These are phyloP conservation scores for Achaetomiella virescens DNA, from an alignment of 495 filamentous ascomycete genomes.

Conservation along the genomic window DNA sequence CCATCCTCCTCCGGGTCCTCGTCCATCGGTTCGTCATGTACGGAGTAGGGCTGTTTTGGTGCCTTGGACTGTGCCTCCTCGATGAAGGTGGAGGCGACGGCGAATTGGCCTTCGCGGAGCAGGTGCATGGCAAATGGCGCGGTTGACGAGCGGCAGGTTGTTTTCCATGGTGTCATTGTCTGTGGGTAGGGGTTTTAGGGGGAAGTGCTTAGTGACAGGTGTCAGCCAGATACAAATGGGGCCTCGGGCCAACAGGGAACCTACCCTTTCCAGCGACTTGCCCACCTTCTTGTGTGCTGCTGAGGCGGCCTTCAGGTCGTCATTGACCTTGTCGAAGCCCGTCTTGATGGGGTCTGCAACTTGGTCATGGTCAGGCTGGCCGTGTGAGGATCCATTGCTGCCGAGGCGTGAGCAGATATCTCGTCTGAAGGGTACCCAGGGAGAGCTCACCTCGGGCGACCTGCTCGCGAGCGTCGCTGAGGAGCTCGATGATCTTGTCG, in stretches of 20 bases:
- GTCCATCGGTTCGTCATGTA: conserved; percentile 23
- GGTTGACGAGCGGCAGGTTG: conserved; percentile 71
- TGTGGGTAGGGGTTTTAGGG: conserved; percentile 67
- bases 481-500: conserved; percentile 69
- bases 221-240: background rate
- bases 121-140: conserved; percentile 96
- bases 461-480: conserved; percentile 62
- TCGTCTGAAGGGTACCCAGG: background rate
- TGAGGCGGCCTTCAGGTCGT: conserved; percentile 73
- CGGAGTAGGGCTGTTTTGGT: conserved; percentile 9
- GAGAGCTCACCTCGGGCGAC: conserved; percentile 56
- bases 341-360: conserved; percentile 74
- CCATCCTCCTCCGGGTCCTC: conserved; percentile 25
- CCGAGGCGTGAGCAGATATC: background rate
- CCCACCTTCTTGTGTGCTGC: conserved; percentile 71
- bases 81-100: conserved; percentile 75
- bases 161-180: conserved; percentile 77
- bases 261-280: conserved; percentile 76
- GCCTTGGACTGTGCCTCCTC: conserved; percentile 46
- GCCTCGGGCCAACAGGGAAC: background rate
- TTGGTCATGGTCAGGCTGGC: conserved; percentile 68
- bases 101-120: conserved; percentile 88
- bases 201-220: conserved; percentile 55
- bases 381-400: conserved; percentile 57
- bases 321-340: conserved; percentile 70